Conservation (phyloP, 2,329 filamentous ascomycete species). For the Alternaria arborescens region DNA sequence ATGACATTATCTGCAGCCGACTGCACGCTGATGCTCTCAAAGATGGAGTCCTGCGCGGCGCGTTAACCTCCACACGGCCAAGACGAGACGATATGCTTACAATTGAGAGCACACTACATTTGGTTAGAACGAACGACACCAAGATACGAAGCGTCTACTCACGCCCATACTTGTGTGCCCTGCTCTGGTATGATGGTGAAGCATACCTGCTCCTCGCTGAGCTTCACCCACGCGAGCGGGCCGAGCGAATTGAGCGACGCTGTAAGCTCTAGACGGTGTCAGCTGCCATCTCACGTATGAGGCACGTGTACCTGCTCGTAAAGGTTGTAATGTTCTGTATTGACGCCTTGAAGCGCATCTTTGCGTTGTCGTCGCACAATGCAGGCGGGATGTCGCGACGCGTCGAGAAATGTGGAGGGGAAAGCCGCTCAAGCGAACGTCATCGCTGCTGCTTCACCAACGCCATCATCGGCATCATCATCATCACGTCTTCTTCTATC, state of each 20-base stretch:
- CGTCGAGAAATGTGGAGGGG: slow-evolving; percentile 21
- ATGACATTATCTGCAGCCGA: slow-evolving; percentile 90
- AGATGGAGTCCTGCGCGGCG: slow-evolving; percentile 77
- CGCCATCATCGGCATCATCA: background rate
- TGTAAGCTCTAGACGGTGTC: slow-evolving; percentile 61
- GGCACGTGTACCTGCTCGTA: slow-evolving; percentile 54
- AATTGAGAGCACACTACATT: slow-evolving; percentile 52
- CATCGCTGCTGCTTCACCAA: slow-evolving; percentile 1
- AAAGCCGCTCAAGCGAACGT: slow-evolving; percentile 17
- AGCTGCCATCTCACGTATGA: background rate
- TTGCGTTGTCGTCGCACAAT: slow-evolving; percentile 24
- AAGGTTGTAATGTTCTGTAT: slow-evolving; percentile 63
- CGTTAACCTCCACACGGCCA: slow-evolving; percentile 21
- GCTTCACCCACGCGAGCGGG: slow-evolving; percentile 88
- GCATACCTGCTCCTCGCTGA: slow-evolving; percentile 85
- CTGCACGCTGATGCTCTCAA: slow-evolving; percentile 86
- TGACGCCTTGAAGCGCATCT: slow-evolving; percentile 63
- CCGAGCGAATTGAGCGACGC: slow-evolving; percentile 72
- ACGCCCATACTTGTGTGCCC: slow-evolving; percentile 97
- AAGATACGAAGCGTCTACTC: slow-evolving; percentile 53
- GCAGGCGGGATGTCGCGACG: slow-evolving; percentile 27
- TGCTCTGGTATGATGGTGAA: slow-evolving; percentile 96
- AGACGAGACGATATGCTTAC: slow-evolving; percentile 47
- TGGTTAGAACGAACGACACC: slow-evolving; percentile 29
- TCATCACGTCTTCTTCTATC: background rate